Base-by-base conservation (phyloP, 306 rosid genomes). In the Begonia peltatifolia region DNA sequence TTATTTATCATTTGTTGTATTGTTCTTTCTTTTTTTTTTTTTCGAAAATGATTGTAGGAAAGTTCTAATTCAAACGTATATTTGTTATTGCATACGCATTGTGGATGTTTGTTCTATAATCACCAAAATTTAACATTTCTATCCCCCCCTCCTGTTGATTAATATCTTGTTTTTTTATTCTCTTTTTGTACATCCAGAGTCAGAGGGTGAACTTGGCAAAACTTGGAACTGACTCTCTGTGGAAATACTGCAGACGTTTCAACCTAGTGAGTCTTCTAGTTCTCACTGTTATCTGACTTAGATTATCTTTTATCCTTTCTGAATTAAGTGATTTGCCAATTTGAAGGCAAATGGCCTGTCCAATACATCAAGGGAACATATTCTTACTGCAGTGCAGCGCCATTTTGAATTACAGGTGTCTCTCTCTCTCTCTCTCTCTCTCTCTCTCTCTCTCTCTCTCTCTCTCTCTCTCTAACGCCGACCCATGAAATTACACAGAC, bases 191-290 rank as follows among this genome's bases (percentile, higher is more conserved):
- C 0, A 7, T 30, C 38, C 38, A 30, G 38, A 30, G 38, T 11
- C 68, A 81, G 88, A 60, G 67, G 54, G 71, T 77, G 30, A 77
- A 69, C 65, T 38, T 81, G 66, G 73, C 65, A 38, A 81, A 66
- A 47, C 71, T 81, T 46, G 81, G 71, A 64, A 64, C 75, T 10
- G 76, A 72, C 53, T 69, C 84, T 8, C 72, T 81, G 71, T 64
- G 74, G 75, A 74, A 72, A 71, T 81, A 81, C 44, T 71, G 76
- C 79, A 67, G 77, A 64, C 76, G 71, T 63, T 81, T 63, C 63
- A 72, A 77, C 66, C 88, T 81, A 16, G 88, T 81, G 59, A n/a
- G 84, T 30, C 38, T 2, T 30, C 38, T 30, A 30, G 38, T 30
- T 66, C 46, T 47, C 58, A 36, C 70, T 48, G 25, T 52, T 15